These are phyloP conservation scores for Tulasnella sp. DNA, from an alignment of 768 basidiomycete species.

Conservation along the genomic window DNA sequence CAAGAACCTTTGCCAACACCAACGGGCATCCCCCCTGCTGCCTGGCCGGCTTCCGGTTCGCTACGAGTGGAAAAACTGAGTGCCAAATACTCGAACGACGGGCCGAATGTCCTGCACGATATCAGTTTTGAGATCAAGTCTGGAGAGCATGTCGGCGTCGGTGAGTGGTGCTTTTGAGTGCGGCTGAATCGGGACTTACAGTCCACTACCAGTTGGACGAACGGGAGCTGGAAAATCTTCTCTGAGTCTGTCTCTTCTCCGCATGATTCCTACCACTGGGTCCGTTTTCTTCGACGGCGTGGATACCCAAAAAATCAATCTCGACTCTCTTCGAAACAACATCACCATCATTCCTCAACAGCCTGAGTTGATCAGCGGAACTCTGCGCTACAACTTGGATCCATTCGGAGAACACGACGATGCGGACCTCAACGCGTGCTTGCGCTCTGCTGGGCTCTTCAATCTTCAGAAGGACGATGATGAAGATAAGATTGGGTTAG, in stretches of 20 bases:
- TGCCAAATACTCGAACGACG: conserved; percentile 40
- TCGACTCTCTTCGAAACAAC: conserved; percentile 43
- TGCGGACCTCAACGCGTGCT: conserved; percentile 36
- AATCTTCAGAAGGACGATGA: conserved; percentile 1
- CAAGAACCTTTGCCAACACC: conserved; percentile 37
- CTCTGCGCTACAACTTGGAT: conserved; percentile 48
- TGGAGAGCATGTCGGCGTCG: conserved; percentile 50
- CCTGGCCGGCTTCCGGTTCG: conserved; percentile 50
- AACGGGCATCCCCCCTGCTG: conserved; percentile 43
- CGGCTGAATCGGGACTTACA: neutral
- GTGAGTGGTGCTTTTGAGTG: conserved; percentile 21
- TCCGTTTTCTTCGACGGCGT: conserved; percentile 44
- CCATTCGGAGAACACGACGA: conserved; percentile 48
- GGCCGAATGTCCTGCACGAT: conserved; percentile 49
- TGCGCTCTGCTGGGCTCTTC: conserved; percentile 34
- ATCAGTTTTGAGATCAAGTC: conserved; percentile 45
- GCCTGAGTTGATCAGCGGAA: conserved; percentile 45
- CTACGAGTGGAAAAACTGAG: conserved; percentile 41
- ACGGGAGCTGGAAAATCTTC: conserved; percentile 49
- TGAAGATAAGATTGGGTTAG: conserved; percentile 21
- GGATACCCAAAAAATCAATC: conserved; percentile 37
- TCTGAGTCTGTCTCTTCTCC: conserved; percentile 42
- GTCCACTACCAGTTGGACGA: conserved; percentile 36
- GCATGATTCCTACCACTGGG: conserved; percentile 47
- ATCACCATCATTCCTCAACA: conserved; percentile 54